Conservation (phyloP, 805 yeast species). For the Wickerhamiella sorbophila region DNA sequence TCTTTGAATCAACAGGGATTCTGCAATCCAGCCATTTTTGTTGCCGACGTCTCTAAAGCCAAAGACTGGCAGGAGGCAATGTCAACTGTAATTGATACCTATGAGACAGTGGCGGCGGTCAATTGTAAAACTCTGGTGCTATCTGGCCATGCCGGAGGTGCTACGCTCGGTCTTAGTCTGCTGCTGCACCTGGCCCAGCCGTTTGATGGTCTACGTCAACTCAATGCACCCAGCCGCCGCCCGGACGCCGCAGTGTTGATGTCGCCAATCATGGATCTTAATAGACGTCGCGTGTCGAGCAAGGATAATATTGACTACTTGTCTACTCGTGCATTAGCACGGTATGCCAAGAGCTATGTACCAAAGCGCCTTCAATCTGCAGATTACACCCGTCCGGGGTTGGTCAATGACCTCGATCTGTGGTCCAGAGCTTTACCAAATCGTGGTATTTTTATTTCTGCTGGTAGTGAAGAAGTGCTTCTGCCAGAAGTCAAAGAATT, state of each 20-base stretch:
- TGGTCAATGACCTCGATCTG: constrained; percentile 19
- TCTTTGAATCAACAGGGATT: constrained; percentile 37
- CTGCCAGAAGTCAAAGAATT: constrained; percentile 28
- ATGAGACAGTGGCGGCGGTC: constrained; percentile 21
- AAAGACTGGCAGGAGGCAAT: constrained; percentile 22
- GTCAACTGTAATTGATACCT: constrained; percentile 20
- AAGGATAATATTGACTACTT: constrained; percentile 12
- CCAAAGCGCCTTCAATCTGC: background rate
- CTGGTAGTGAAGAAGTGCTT: constrained; percentile 33
- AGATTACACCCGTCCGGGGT: constrained; percentile 9
- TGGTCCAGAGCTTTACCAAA: constrained; percentile 33
- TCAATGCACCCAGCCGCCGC: constrained; percentile 3
- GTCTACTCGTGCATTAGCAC: constrained; percentile 7
- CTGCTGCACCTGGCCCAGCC: constrained; percentile 29
- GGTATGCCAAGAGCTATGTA: constrained; percentile 8
- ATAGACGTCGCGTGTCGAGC: background rate
- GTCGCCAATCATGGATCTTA: constrained; percentile 18
- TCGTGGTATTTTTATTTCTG: constrained; percentile 30
- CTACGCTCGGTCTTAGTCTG: constrained; percentile 28
- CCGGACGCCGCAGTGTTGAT: constrained; percentile 26
- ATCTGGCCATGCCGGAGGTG: constrained; percentile 39
- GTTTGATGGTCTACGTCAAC: constrained; percentile 10
- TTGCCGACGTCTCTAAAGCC: constrained; percentile 22
- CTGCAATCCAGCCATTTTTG: constrained; percentile 32
- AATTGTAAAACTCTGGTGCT: constrained; percentile 24